Base-by-base conservation (phyloP, 805 yeast genomes). In the Saccharomycopsis sp. region DNA sequence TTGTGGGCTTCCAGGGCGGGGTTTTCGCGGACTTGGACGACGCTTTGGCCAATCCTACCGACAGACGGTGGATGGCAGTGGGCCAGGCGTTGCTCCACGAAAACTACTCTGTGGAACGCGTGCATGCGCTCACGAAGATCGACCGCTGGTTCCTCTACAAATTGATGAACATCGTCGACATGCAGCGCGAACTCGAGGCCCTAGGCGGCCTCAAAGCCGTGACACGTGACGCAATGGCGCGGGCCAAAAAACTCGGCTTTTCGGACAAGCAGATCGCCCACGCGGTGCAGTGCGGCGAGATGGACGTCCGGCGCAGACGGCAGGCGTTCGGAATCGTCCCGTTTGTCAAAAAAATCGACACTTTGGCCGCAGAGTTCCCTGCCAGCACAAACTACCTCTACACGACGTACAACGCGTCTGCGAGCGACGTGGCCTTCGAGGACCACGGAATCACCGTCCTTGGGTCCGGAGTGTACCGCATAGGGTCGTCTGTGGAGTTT, bases 381-480 rank as follows among this genome's bases (percentile, higher is more conserved):
- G 99, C 99, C 54, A 81, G 85, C 67, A 92, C 99, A 57, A 92
- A 92, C 79, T 92, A 92, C 74, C 79, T 92, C 66, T 92, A 92
- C 83, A 89, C 97, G 54, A 92, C 99, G 52, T 92, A 92, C 76
- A 92, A 91, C 69, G 99, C 97, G 58, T 80, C 89, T 59, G 78
- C 83, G 58, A 85, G 84, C 64, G 99, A 92, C 72, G 85, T 92
- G 53, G 80, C 77, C 51, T 94, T 92, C 70, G 82, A 87, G 67
- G 98, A 92, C 60, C 80, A 88, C 64, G 98, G 98, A 69, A 87
- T 94, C 61, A 77, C 94, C 83, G 98, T 92, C 47, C 79, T 92
- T 66, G 99, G 98, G 56, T 91, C 97, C n/a, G 98, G 99, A 78
- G 99, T 94, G 54, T 92, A 92, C 82, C 84, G 99, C 74, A 92